These are phyloP conservation scores for Auricularia heimuer DNA, from an alignment of 768 basidiomycete species.

Conservation along the genomic window DNA sequence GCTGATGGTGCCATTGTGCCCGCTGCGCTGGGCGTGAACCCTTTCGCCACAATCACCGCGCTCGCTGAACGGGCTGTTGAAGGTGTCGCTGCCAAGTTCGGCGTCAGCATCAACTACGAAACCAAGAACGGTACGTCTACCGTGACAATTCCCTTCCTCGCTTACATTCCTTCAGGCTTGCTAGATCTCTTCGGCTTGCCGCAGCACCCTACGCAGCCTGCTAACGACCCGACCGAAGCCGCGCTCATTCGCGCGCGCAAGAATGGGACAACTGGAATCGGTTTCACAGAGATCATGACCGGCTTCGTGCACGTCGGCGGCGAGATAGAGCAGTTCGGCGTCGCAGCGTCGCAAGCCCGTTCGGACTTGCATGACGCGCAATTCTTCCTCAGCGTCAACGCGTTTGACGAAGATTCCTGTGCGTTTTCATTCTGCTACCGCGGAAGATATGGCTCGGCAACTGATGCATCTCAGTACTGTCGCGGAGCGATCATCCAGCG, in stretches of 20 bases:
- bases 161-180: neutral
- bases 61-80: conserved; percentile 5
- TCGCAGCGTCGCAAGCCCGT: neutral
- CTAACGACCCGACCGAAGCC: neutral
- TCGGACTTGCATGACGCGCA: neutral
- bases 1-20: conserved; percentile 3
- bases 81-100: neutral
- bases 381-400: conserved; percentile 3
- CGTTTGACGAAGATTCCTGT: conserved; percentile 3
- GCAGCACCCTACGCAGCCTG: neutral
- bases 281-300: conserved; percentile 3
- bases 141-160: neutral
- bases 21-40: conserved; percentile 3
- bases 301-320: neutral
- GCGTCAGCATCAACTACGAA: neutral
- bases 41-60: conserved; percentile 5
- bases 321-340: neutral
- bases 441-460: neutral
- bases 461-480: neutral
- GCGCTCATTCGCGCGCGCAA: conserved; percentile 1
- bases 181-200: neutral
- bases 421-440: neutral
- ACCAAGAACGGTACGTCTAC: neutral
- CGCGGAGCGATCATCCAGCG: conserved; percentile 2
- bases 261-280: neutral